phyloP scores from a whole-genome alignment of 2,329 filamentous ascomycete species.

The Sarocladium brachiariae region DNA sequence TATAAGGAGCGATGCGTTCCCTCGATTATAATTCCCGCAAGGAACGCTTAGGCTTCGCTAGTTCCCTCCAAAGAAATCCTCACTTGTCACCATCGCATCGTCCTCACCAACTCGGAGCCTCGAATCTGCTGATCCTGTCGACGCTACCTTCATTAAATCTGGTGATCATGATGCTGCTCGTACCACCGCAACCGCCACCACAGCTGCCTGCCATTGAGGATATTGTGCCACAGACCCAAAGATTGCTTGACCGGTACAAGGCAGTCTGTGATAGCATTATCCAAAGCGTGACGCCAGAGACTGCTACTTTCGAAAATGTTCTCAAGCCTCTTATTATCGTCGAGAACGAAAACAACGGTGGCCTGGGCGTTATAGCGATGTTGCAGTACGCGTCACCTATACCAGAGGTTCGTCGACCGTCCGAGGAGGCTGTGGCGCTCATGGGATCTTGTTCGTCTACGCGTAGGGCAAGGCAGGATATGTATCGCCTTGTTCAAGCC shows the following conservation, averaged over 20 bases:
- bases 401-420: background rate
- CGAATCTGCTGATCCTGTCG: background rate
- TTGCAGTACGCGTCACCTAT: background rate
- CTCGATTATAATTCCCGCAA: background rate
- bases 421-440: background rate
- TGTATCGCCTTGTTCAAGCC: slow-evolving; percentile 32
- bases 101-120: background rate
- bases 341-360: background rate
- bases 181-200: background rate
- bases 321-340: background rate
- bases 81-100: background rate
- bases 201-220: background rate
- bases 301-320: background rate
- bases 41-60: background rate
- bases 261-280: background rate
- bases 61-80: background rate
- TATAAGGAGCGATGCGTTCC: background rate
- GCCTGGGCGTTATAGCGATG: background rate
- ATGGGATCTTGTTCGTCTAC: background rate
- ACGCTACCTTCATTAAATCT: background rate
- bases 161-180: background rate
- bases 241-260: background rate
- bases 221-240: background rate
- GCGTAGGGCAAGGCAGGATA: slow-evolving; percentile 18
- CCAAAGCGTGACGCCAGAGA: background rate